Evolutionary conservation across 352 stramenopile genomes (phyloP), one percentile per base, ranked within the genome.

Genomic region (Sclerospora graminicola): DNA sequence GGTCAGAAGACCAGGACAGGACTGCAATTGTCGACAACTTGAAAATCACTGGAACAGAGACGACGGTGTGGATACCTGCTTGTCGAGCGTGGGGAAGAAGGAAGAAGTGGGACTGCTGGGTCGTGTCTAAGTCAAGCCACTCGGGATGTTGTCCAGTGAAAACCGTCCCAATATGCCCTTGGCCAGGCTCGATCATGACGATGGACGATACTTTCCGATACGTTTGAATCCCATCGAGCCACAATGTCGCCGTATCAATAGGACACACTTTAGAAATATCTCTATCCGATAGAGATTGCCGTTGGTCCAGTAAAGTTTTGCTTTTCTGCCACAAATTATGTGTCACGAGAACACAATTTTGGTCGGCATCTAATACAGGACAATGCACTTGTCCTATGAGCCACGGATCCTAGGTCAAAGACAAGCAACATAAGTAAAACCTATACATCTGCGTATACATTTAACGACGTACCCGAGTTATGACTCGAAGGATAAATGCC

Each of bases 1-100:
- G 62, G 23, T 76, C 55, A 1, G 74, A 81, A 31, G 86, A 90
- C 78, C 75, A 90, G 6, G 75, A 86, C n/a, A 90, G 36, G 11
- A 90, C 75, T 6, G 78, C 78, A 24, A 90, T 64, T 0, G 77
- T 77, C 18, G 75, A 81, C 63, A 90, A 77, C 47, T 88, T 90
- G 50, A 73, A 82, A 30, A 90, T 75, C 78, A 90, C 88, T 0
- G 78, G 78, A 4, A 82, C 70, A 3, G 75, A 84, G 11, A 90
- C 58, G 6, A 84, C 49, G 0, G 74, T 84, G 32, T 84, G 67
- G 11, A 90, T 53, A 0, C 71, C 70, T 10, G 78, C 78, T 31
- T 60, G 66, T 31, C 78, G 69, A 14, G 78, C 75, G 15, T 86
- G 69, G 0, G 78, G 78, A 7, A 84, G 55, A 20, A 90, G 51